These are phyloP conservation scores for Canavalia gladiata DNA, from an alignment of 306 rosid species.

Conservation along the genomic window DNA sequence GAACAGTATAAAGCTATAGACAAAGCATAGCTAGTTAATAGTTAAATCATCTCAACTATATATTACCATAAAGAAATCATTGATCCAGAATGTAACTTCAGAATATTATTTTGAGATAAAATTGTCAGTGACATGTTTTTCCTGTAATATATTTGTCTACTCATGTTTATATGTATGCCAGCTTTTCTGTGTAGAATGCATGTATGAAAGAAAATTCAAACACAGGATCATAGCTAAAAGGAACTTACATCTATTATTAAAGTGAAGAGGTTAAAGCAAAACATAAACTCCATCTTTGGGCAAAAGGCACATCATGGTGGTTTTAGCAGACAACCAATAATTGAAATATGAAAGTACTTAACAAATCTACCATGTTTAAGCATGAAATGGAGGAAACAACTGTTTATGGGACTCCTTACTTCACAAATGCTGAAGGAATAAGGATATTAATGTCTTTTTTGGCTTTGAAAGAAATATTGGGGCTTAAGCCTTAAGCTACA, in stretches of 20 bases:
- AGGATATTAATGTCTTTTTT: too few species aligned
- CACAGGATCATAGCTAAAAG: background rate
- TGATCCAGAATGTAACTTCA: conserved; percentile 32
- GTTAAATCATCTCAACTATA: conserved; percentile 27
- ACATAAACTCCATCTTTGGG: background rate
- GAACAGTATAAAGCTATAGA: conserved; percentile 19
- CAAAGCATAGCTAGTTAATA: conserved; percentile 22
- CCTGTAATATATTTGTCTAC: background rate
- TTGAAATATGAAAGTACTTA: too few species aligned
- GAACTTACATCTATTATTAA: background rate
- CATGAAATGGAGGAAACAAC: too few species aligned
- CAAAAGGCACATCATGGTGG: too few species aligned
- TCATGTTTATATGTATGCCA: background rate
- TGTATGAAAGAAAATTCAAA: background rate
- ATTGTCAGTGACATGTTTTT: background rate
- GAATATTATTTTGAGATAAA: conserved; percentile 8
- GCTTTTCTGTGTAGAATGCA: background rate
- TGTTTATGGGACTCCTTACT: too few species aligned
- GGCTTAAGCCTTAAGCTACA: too few species aligned
- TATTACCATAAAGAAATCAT: conserved; percentile 10
- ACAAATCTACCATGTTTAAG: too few species aligned
- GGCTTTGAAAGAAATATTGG: too few species aligned
- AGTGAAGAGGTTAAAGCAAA: background rate
- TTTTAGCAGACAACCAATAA: too few species aligned
- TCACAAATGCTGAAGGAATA: too few species aligned